Conservation (phyloP, 140 eudicot species). For the Cichorium intybus region DNA sequence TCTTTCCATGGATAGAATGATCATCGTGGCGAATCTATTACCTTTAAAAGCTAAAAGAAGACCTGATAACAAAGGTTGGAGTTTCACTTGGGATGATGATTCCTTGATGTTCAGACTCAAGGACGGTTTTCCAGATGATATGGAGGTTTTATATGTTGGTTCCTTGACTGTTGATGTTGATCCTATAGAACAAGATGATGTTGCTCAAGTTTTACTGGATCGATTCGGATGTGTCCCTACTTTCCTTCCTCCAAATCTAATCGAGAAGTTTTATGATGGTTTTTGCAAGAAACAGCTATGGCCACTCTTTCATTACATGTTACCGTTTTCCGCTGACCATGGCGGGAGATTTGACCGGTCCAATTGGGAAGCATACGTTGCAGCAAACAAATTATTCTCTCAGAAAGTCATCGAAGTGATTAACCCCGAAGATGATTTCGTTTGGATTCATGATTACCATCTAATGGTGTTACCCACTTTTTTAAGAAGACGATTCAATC, state of each 20-base stretch:
- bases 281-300: constrained; percentile 86
- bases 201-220: constrained; percentile 66
- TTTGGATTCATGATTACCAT: constrained; percentile 88
- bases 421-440: constrained; percentile 84
- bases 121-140: constrained; percentile 85
- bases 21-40: constrained; percentile 70
- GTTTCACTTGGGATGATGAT: constrained; percentile 77
- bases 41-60: constrained; percentile 71
- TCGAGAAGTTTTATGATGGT: constrained; percentile 69
- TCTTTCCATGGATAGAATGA: constrained; percentile 73
- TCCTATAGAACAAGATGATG: constrained; percentile 83
- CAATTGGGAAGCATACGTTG: constrained; percentile 83
- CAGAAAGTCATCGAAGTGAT: constrained; percentile 78
- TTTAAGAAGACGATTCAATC: constrained; percentile 74
- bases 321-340: constrained; percentile 72
- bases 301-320: constrained; percentile 90
- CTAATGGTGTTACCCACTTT: constrained; percentile 83
- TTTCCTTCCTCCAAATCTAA: constrained; percentile 64
- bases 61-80: constrained; percentile 81
- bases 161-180: constrained; percentile 75
- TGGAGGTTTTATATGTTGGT: constrained; percentile 90
- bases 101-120: constrained; percentile 63
- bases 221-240: constrained; percentile 78
- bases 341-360: constrained; percentile 84
- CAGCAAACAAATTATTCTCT: constrained; percentile 61